Evolutionary conservation across 2,329 filamentous ascomycete genomes (phyloP), one percentile per base, ranked within the genome.

Genomic region (Fusarium brevicatenulatum): DNA sequence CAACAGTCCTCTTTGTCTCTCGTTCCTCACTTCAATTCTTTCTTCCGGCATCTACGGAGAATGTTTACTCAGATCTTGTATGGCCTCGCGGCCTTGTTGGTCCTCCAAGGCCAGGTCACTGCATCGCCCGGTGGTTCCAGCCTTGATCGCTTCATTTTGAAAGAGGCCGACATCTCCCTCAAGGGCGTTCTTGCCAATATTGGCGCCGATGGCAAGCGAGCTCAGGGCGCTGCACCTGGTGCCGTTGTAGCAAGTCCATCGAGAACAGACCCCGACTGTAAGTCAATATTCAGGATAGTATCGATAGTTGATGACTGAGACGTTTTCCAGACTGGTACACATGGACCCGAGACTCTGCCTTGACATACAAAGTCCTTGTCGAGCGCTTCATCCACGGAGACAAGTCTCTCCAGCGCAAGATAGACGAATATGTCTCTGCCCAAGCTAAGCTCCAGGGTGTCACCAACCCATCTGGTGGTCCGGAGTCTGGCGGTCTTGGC

Each of bases 301-400:
- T 21, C 9, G 2, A 5, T 3, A 9, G 21, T 12, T 2, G 12
- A 15, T n/a, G 4, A 25, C 42, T 62, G 5, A 58, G 28, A 52
- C 0, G 7, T 2, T 71, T 1, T 9, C 77, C 79, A 93, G 91
- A 95, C 80, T 94, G 87, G 80, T 95, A 90, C 78, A 93, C 91
- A 1, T 95, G 92, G 93, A 93, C 90, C 8, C 85, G 93, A 72
- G 93, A 95, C 80, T 87, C 91, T 5, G 91, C 90, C n/a, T 84
- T 95, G 56, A 89, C 89, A 2, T 88, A 91, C 82, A 93, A 93
- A 81, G 84, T 85, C 25, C 81, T 95, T 16, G 83, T 92, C 6
- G 92, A 95, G 75, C 84, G 88, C 15, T 91, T 93, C 76, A 78
- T 83, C 56, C 83, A 88, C 58, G 85, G 83, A 54, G 91, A 91